Percentiles rank a stretch among this genome's conserved stretches.
These are phyloP conservation scores for Neltuma alba DNA, from an alignment of 306 rosid genomes.

Conservation along the genomic window DNA sequence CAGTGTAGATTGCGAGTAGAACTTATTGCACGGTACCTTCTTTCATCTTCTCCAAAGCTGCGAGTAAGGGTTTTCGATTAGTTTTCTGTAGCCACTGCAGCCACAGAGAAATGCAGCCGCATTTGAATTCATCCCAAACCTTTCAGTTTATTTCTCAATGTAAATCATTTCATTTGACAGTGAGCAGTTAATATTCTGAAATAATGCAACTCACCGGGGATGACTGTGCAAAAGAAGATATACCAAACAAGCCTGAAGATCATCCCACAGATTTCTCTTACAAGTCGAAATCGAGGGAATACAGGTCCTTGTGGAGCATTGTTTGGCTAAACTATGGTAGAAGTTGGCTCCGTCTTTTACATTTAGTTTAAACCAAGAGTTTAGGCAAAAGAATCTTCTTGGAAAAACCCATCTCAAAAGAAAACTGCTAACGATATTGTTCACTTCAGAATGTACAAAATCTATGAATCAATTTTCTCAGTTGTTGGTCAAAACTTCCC, in stretches of 20 bases:
- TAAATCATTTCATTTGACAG: neutral
- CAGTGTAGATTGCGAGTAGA: neutral
- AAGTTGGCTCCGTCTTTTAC: neutral
- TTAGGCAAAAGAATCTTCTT: neutral
- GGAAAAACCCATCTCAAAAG: neutral
- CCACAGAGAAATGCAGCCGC: constrained; percentile 17
- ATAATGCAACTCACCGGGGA: neutral
- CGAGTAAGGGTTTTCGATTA: constrained; percentile 66
- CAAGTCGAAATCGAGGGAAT: neutral
- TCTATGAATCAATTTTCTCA: neutral
- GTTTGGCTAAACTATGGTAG: neutral
- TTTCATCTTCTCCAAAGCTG: constrained; percentile 81
- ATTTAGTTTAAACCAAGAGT: neutral
- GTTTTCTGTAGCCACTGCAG: constrained; percentile 73
- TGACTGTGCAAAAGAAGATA: neutral
- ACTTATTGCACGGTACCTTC: constrained; percentile 54
- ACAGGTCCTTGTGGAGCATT: neutral
- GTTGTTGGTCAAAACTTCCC: neutral
- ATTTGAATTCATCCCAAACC: neutral
- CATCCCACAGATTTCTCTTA: neutral
- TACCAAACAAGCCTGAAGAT: neutral
- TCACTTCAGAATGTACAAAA: neutral
- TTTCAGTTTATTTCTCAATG: neutral
- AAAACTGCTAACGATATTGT: neutral
- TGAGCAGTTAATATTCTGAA: neutral